Evolutionary conservation across 306 rosid species (phyloP), one percentile per base, ranked within the genome.

Genomic region (barrel medic (Medicago truncatula)): DNA sequence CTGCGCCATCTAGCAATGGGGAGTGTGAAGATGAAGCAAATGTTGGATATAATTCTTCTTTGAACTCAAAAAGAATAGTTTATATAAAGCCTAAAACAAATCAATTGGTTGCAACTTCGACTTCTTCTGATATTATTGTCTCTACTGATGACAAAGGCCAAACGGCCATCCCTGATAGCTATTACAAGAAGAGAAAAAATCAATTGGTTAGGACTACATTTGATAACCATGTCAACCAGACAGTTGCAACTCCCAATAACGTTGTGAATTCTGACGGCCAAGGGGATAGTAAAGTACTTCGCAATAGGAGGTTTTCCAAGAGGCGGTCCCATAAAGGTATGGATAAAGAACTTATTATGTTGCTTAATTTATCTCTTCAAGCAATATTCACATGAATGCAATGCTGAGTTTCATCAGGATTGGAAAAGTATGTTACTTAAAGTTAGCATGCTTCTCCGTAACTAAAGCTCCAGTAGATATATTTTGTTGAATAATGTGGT

Each of bases 171-270:
- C 85, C 85, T 21, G 98, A 92, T 83, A 87, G 91, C 75, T 92
- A 95, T 85, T 92, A 85, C 90, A 95, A 95, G 91, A 88, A 83
- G 91, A 84, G 89, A 47, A 92, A 85, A 83, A 89, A 95, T 76
- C 97, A 95, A 76, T 83, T 95, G 71, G 85, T 90, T 49, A 89
- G 97, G 89, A 85, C 88, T 73, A 62, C 97, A 36, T 75, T 86
- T 77, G 93, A 88, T 78, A 75, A 81, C 80, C 82, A 80, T 47
- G 72, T 50, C 53, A 88, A 84, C 71, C 85, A 85, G 79, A 76
- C 84, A 41, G 83, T 66, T 60, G 40, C 57, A 66, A 74, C 81
- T 76, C 81, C 84, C 21, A 85, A 84, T 73, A 80, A 79, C 41
- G 74, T 73, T 70, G 76, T 71, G 46, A 88, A 85, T 59, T 71